Conservation (phyloP, 176 grass and related monocot species). For the Bonia amplexicaulis region DNA sequence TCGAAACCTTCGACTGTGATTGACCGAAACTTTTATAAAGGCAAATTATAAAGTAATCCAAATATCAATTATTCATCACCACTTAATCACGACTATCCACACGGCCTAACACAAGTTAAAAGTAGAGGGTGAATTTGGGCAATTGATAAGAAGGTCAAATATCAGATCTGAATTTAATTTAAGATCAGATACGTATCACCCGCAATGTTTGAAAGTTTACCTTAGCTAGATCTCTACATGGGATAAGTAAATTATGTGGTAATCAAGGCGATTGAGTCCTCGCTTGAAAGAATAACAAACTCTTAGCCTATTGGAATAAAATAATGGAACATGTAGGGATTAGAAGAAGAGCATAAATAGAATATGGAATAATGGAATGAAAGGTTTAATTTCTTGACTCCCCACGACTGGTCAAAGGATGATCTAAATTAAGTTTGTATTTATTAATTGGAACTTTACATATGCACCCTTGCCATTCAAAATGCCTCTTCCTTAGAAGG, state of each 20-base stretch:
- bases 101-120: not conserved
- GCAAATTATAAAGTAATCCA: too few species aligned
- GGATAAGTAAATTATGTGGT: conserved; percentile 39
- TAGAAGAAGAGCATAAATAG: conserved; percentile 50
- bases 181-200: not conserved
- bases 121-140: not conserved
- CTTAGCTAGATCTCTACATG: conserved; percentile 6
- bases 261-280: conserved; percentile 19
- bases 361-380: conserved; percentile 50
- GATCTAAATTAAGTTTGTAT: not conserved
- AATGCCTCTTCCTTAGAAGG: not conserved
- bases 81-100: too few species aligned
- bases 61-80: too few species aligned
- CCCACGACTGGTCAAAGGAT: conserved; percentile 21
- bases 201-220: conserved; percentile 30
- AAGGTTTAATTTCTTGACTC: conserved; percentile 36
- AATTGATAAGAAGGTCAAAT: conserved; percentile 12
- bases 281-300: conserved; percentile 20
- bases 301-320: conserved; percentile 11
- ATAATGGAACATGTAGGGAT: conserved; percentile 30
- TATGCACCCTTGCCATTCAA: not conserved
- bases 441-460: not conserved
- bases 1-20: too few species aligned
- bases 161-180: not conserved
- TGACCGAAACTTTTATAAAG: too few species aligned